Evolutionary conservation across 345 rosid genomes (phyloP), one percentile per base, ranked within the genome.

Genomic region (Rubroshorea leprosula): DNA sequence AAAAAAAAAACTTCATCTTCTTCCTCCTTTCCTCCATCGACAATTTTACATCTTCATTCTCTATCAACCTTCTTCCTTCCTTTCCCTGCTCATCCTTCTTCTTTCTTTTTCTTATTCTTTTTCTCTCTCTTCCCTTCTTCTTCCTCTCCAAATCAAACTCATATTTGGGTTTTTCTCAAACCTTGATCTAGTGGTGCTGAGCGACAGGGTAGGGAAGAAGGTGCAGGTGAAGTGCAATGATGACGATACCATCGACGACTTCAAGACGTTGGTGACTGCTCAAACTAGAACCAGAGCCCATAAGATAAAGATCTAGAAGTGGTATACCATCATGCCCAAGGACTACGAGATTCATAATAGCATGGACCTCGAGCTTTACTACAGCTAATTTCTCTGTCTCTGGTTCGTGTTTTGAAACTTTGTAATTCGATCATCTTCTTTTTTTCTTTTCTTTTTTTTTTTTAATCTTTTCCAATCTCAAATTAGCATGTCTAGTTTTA

Each of bases 281-380:
- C 79, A 75, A 75, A 81, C 77, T 1, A 81, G 83, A 13, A 81
- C 79, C 60, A 49, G 72, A 5, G 43, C 77, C 26, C 74, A 78
- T 21, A 78, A 81, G 69, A 81, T 78, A 23, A 35, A 79, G 55
- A 81, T 81, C 65, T 83, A 78, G 64, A 78, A 81, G 60, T 81
- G 81, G 81, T 81, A 78, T 68, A 78, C 72, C 39, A 78, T 80
- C 65, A 78, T 77, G 55, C 80, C 75, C 54, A 66, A 68, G 58
- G 78, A 80, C 69, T 75, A 77, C 74, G 83, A 77, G 78, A 68
- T 80, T 54, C 85, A 75, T 59, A 79, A 80, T 25, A 80, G 83
- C 77, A 81, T 71, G 76, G 83, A 81, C 55, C 83, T 73, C 68
- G 81, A 75, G 71, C 79, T 81, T 72, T 71, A 76, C 60, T 78